These are phyloP conservation scores for Rosa chinensis DNA, from an alignment of 306 rosid species.

Conservation along the genomic window DNA sequence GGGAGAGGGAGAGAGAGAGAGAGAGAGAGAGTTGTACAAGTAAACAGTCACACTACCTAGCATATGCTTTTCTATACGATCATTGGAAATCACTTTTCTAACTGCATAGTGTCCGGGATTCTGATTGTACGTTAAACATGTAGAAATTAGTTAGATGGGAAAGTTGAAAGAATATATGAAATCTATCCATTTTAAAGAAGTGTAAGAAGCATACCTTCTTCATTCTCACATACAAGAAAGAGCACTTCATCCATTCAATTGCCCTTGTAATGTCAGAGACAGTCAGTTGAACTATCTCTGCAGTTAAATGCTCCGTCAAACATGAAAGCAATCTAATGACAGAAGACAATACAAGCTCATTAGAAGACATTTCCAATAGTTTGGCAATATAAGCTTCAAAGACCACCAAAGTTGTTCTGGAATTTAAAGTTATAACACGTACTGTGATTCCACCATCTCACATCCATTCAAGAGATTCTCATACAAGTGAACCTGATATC, in stretches of 20 bases:
- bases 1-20: slow-evolving; percentile 11
- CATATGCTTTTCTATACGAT: slow-evolving; percentile 64
- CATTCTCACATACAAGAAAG: slow-evolving; percentile 87
- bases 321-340: slow-evolving; percentile 72
- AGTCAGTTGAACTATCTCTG: slow-evolving; percentile 93
- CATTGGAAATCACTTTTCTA: slow-evolving; percentile 56
- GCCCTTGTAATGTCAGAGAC: slow-evolving; percentile 84
- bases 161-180: slow-evolving; percentile 13
- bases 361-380: slow-evolving; percentile 16
- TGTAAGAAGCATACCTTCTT: slow-evolving; percentile 55
- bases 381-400: slow-evolving; percentile 17
- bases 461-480: slow-evolving; percentile 95
- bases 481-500: slow-evolving; percentile 79
- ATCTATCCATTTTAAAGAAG: slow-evolving; percentile 12
- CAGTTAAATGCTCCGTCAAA: slow-evolving; percentile 92
- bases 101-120: slow-evolving; percentile 71
- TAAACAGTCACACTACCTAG: slow-evolving; percentile 55
- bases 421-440: slow-evolving; percentile 35
- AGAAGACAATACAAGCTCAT: slow-evolving; percentile 29
- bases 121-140: slow-evolving; percentile 40
- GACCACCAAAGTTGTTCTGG: slow-evolving; percentile 15
- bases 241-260: slow-evolving; percentile 94
- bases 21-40: neutral
- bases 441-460: slow-evolving; percentile 98
- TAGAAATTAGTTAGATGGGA: slow-evolving; percentile 16